phyloP scores from a whole-genome alignment of 2,329 filamentous ascomycete genomes.

The Macrophomina pseudophaseolina region DNA sequence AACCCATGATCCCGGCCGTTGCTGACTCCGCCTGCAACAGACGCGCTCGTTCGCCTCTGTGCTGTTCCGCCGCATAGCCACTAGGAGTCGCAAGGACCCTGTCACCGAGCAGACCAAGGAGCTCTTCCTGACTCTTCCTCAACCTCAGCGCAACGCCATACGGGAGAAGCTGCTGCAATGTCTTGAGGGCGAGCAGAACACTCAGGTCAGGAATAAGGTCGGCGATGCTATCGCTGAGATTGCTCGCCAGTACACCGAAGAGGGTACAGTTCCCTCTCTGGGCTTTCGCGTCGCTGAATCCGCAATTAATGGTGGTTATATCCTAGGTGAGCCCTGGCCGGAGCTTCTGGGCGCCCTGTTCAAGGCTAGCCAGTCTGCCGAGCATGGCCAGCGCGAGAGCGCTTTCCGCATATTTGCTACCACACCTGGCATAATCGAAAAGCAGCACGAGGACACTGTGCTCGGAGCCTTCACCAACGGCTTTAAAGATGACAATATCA shows the following conservation, averaged over 20 bases:
- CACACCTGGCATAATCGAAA: slow-evolving; percentile 94
- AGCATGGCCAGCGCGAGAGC: slow-evolving; percentile 84
- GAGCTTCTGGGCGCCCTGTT: slow-evolving; percentile 87
- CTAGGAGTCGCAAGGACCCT: slow-evolving; percentile 79
- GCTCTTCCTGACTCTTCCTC: slow-evolving; percentile 79
- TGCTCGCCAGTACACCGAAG: slow-evolving; percentile 92
- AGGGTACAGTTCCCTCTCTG: slow-evolving; percentile 63
- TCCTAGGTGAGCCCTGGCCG: slow-evolving; percentile 79
- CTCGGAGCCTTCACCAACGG: slow-evolving; percentile 86
- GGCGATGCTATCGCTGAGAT: slow-evolving; percentile 97
- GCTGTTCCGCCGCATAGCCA: slow-evolving; percentile 91
- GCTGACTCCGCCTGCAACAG: slow-evolving; percentile 53
- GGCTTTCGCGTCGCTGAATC: slow-evolving; percentile 18
- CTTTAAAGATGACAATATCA: slow-evolving; percentile 85
- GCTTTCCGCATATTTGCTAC: slow-evolving; percentile 95
- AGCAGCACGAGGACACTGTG: slow-evolving; percentile 91
- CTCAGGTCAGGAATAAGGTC: slow-evolving; percentile 87
- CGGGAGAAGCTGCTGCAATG: slow-evolving; percentile 82
- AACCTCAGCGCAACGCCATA: slow-evolving; percentile 77
- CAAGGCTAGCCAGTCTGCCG: slow-evolving; percentile 83
- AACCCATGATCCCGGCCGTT: background rate
- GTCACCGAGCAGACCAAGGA: slow-evolving; percentile 74
- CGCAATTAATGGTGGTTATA: slow-evolving; percentile 24
- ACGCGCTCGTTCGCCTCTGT: slow-evolving; percentile 90
- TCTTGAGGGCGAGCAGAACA: slow-evolving; percentile 73